Percentiles rank a stretch among this genome's conserved stretches.
These are phyloP conservation scores for Colletotrichum endophyticum DNA, from an alignment of 2,329 filamentous ascomycete species.

Conservation along the genomic window DNA sequence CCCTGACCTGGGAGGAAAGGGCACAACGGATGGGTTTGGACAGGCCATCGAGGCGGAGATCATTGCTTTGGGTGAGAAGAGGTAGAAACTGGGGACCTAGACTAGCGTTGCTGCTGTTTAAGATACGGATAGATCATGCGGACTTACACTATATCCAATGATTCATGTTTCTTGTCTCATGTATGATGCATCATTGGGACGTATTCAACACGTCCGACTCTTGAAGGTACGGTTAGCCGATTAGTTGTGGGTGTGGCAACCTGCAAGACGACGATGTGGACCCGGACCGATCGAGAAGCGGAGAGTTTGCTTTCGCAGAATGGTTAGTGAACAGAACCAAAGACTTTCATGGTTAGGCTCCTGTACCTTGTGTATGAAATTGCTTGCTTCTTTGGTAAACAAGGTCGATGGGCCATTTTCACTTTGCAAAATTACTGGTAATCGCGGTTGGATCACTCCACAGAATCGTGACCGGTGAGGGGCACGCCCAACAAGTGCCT, in stretches of 20 bases:
- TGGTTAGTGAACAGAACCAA: background rate
- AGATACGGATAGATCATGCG: background rate
- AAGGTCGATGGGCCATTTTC: background rate
- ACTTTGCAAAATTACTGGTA: background rate
- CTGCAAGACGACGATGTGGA: background rate
- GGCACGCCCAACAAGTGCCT: background rate
- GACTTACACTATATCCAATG: background rate
- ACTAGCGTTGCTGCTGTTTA: background rate
- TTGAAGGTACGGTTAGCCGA: background rate
- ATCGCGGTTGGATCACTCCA: background rate
- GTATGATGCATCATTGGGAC: background rate
- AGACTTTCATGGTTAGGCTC: background rate
- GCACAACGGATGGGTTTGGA: conserved; percentile 27
- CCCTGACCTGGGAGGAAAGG: conserved; percentile 33
- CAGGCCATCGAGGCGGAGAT: conserved; percentile 26
- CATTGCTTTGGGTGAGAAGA: background rate
- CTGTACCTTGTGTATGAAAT: background rate
- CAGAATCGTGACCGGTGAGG: background rate
- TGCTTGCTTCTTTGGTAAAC: background rate
- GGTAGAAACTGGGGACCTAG: background rate
- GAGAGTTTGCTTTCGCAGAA: background rate
- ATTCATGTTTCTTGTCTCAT: background rate
- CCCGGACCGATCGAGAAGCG: background rate
- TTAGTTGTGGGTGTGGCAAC: background rate
- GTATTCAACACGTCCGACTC: background rate